Evolutionary conservation across 495 filamentous ascomycete species (phyloP), one percentile per base, ranked within the genome.

Genomic region (Xylaria acuta): DNA sequence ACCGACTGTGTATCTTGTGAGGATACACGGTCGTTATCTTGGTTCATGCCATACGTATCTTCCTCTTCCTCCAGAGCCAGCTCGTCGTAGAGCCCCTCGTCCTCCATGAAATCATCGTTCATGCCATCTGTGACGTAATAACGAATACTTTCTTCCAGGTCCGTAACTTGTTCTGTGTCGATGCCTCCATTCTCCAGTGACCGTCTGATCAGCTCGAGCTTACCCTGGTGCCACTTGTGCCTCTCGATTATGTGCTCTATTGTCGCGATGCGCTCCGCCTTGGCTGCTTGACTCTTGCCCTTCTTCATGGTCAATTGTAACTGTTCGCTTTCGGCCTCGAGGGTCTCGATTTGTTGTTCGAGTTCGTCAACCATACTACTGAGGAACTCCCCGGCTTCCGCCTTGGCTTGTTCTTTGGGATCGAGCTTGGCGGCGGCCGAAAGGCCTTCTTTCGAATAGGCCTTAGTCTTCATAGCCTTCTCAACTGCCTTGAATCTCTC

Each of bases 391-490:
- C 89, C 87, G 25, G 91, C 84, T 73, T 98, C 95, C 60, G 91
- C 82, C 82, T 97, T 97, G 78, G 96, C 94, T 80, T 95, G 93
- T 78, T 98, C 95, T 78, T 92, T 96, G 2, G 96, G 96, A 83
- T 99, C 96, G 54, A 98, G 86, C 80, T 97, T 95, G 59, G 94
- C 92, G 2, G 94, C 94, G 59, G 94, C 92, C 54, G 92, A 93
- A 58, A 99, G 83, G 45, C 96, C 96, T 82, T 98, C 97, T 87
- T 99, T 98, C 49, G 97, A 98, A 81, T 97, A 99, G 70, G 96
- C 95, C 83, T 99, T 99, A 60, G 96, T 99, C 85, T 99, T 99
- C 95, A 99, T 98, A 81, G 97, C 96, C 85, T 99, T 99, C 84
- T 99, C 96, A n/a, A 99, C 96, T 32, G 94, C 95, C 86, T 99